Evolutionary conservation across 768 basidiomycete species (phyloP).

Genomic region (Exsudoporus frostii): DNA sequence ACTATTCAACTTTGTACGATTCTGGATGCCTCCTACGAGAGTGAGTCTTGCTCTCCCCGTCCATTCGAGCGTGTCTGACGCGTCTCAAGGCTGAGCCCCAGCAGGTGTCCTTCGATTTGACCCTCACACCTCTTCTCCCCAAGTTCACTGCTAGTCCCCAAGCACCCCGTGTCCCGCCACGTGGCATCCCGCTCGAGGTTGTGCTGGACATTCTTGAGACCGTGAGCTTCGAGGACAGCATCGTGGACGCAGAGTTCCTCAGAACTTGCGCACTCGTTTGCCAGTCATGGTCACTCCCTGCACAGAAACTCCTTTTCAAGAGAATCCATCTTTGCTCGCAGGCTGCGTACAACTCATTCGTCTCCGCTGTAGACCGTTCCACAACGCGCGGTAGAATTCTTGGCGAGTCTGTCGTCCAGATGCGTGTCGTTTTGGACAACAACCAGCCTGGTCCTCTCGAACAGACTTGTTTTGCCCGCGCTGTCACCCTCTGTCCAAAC

Average conservation of each 20-base stretch:
- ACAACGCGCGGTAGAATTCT: slow-evolving; percentile 49
- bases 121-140: slow-evolving; percentile 25
- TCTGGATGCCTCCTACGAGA: slow-evolving; percentile 20
- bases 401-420: slow-evolving; percentile 48
- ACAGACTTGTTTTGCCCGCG: slow-evolving; percentile 54
- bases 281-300: slow-evolving; percentile 59
- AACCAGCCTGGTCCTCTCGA: slow-evolving; percentile 61
- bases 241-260: slow-evolving; percentile 43
- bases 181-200: slow-evolving; percentile 59
- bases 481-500: slow-evolving; percentile 57
- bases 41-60: slow-evolving; percentile 14
- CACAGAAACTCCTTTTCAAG: slow-evolving; percentile 65
- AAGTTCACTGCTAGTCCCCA: slow-evolving; percentile 15
- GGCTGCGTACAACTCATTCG: slow-evolving; percentile 52
- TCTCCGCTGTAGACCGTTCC: slow-evolving; percentile 44
- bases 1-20: slow-evolving; percentile 23
- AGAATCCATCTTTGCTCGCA: slow-evolving; percentile 53
- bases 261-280: slow-evolving; percentile 59
- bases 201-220: slow-evolving; percentile 61
- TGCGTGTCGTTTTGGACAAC: slow-evolving; percentile 60
- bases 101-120: slow-evolving; percentile 40
- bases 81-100: slow-evolving; percentile 31
- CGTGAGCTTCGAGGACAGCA: slow-evolving; percentile 40
- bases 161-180: slow-evolving; percentile 21
- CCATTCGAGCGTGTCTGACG: slow-evolving; percentile 4